These are phyloP conservation scores for Amanita jacksonii DNA, from an alignment of 768 basidiomycete genomes.

Conservation along the genomic window DNA sequence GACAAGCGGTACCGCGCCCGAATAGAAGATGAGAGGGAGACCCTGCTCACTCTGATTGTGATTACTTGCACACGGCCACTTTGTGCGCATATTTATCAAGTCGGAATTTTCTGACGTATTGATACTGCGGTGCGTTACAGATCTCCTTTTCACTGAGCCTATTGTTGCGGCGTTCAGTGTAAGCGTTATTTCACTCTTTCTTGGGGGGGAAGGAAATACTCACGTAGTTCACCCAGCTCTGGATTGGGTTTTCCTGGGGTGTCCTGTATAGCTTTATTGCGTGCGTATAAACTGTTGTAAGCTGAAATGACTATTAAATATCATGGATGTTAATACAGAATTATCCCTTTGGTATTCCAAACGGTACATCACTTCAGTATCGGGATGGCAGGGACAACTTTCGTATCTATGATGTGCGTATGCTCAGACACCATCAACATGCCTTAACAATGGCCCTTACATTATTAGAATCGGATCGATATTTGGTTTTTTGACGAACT, in stretches of 20 bases:
- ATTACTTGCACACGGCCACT: constrained; percentile 65
- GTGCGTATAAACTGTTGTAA: constrained; percentile 40
- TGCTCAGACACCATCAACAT: background rate
- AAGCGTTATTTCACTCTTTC: constrained; percentile 20
- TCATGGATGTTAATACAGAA: constrained; percentile 23
- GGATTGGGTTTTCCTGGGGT: constrained; percentile 72
- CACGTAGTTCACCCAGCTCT: constrained; percentile 32
- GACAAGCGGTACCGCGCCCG: constrained; percentile 52
- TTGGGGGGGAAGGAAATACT: background rate
- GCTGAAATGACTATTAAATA: constrained; percentile 10
- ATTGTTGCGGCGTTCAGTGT: constrained; percentile 69
- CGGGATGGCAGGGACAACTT: constrained; percentile 52
- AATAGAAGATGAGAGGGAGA: constrained; percentile 53
- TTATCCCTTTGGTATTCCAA: constrained; percentile 46
- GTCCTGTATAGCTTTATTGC: constrained; percentile 41
- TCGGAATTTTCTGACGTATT: background rate
- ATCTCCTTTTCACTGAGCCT: constrained; percentile 62
- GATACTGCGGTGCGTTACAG: constrained; percentile 21
- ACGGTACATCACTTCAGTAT: constrained; percentile 49
- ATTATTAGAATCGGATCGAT: constrained; percentile 43
- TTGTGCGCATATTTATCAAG: constrained; percentile 33
- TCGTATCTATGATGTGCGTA: constrained; percentile 42
- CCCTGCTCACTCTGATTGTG: constrained; percentile 49
- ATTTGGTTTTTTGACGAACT: constrained; percentile 35
- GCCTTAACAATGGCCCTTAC: background rate